phyloP scores from a whole-genome alignment of 73 alveolate genomes.

The Tetrahymena borealis region DNA sequence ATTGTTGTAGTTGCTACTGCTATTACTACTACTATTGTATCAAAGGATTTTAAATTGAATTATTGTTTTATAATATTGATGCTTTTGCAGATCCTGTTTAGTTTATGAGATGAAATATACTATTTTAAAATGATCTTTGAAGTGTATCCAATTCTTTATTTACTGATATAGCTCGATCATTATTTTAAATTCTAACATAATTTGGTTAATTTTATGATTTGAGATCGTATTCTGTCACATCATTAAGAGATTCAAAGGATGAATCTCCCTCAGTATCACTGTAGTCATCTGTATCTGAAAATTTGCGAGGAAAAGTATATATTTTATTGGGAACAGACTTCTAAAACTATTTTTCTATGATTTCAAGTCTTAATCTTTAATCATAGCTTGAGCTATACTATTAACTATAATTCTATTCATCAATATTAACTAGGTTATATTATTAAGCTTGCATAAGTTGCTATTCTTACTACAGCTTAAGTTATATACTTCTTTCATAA shows the following conservation, averaged over 20 bases:
- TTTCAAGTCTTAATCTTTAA: background rate
- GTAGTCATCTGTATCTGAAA: background rate
- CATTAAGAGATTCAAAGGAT: background rate
- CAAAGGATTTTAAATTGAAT: no score
- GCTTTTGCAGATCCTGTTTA: background rate
- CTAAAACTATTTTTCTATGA: background rate
- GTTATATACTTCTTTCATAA: background rate
- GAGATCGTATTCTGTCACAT: background rate
- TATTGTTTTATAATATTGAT: no score
- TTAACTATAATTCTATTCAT: background rate
- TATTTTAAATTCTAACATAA: background rate
- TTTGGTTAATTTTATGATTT: background rate
- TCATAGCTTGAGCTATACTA: background rate
- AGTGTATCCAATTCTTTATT: background rate
- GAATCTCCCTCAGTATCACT: background rate
- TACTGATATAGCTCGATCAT: background rate
- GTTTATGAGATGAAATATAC: background rate
- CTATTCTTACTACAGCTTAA: background rate
- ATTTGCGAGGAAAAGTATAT: background rate
- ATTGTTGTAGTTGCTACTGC: no score
- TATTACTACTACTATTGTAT: no score
- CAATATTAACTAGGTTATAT: background rate
- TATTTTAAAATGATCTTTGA: background rate
- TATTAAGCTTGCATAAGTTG: background rate
- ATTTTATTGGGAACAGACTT: background rate